phyloP scores from a whole-genome alignment of 129 eudicot genomes.

The Artemisia annua region DNA sequence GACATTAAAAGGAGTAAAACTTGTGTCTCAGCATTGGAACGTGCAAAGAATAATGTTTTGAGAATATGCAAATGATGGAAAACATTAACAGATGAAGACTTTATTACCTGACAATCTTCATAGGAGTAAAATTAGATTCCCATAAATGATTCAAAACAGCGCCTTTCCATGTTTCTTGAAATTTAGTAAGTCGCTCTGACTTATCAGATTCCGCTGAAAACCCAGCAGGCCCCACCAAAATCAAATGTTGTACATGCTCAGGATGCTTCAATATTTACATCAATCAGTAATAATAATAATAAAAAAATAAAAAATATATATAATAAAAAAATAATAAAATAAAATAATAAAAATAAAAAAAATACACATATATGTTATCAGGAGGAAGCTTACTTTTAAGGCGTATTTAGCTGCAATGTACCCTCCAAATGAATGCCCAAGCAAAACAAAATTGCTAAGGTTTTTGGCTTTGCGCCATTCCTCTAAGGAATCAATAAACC shows the following conservation, averaged over 20 bases:
- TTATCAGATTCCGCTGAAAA: slow-evolving; percentile 67
- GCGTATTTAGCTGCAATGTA: slow-evolving; percentile 96
- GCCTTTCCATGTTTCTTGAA: slow-evolving; percentile 93
- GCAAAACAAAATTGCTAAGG: slow-evolving; percentile 83
- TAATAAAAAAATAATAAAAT: too few relatives aligned
- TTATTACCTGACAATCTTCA: slow-evolving; percentile 70
- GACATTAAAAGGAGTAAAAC: not conserved
- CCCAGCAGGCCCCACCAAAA: slow-evolving; percentile 95
- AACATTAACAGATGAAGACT: not conserved
- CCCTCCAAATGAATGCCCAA: slow-evolving; percentile 98
- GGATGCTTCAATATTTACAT: slow-evolving; percentile 66
- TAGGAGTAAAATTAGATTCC: slow-evolving; percentile 98
- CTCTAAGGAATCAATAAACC: slow-evolving; percentile 96
- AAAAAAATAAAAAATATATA: too few relatives aligned
- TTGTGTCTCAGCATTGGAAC: not conserved
- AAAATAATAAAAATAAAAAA: too few relatives aligned
- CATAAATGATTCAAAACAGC: slow-evolving; percentile 81
- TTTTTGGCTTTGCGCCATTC: slow-evolving; percentile 96
- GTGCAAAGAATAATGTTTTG: not conserved
- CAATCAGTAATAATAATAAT: too few relatives aligned
- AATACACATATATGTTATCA: too few relatives aligned
- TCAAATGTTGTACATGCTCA: slow-evolving; percentile 85
- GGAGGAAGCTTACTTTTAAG: slow-evolving; percentile 53
- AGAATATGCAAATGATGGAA: not conserved
- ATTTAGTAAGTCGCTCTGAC: slow-evolving; percentile 65